Evolutionary conservation across 1,139 yeast genomes (phyloP).

Genomic region (Zygoascus sp.): DNA sequence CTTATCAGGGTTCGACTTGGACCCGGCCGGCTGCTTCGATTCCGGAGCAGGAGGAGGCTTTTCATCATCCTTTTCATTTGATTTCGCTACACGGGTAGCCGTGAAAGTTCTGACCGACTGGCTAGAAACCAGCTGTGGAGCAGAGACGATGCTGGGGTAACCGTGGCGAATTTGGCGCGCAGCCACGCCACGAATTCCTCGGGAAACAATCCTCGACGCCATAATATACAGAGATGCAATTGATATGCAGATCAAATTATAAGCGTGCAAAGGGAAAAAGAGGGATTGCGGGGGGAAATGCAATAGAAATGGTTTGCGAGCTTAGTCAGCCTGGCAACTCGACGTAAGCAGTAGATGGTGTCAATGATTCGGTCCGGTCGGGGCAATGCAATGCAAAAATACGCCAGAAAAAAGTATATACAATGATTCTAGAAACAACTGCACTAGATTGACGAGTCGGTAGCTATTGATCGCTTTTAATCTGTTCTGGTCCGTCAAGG

Average conservation of each 20-base stretch:
- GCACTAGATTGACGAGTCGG: no score
- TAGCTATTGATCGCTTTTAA: no score
- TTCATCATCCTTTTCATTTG: neutral
- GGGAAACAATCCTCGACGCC: neutral
- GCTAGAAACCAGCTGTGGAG: neutral
- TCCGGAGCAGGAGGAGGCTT: neutral
- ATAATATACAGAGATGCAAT: neutral
- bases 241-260: neutral
- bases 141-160: neutral
- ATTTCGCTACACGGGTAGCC: neutral
- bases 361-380: no score
- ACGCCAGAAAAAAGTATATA: neutral
- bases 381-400: neutral
- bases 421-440: no score
- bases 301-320: neutral
- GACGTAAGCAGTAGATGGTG: neutral
- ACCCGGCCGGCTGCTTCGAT: no score
- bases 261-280: no score
- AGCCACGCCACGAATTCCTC: slow-evolving; percentile 1
- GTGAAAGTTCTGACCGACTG: neutral
- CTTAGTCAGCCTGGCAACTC: neutral
- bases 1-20: neutral
- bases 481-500: no score
- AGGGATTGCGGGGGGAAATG: neutral
- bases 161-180: neutral